These are phyloP conservation scores for Ophiosphaerella narmari DNA, from an alignment of 2,329 filamentous ascomycete genomes.

Conservation along the genomic window DNA sequence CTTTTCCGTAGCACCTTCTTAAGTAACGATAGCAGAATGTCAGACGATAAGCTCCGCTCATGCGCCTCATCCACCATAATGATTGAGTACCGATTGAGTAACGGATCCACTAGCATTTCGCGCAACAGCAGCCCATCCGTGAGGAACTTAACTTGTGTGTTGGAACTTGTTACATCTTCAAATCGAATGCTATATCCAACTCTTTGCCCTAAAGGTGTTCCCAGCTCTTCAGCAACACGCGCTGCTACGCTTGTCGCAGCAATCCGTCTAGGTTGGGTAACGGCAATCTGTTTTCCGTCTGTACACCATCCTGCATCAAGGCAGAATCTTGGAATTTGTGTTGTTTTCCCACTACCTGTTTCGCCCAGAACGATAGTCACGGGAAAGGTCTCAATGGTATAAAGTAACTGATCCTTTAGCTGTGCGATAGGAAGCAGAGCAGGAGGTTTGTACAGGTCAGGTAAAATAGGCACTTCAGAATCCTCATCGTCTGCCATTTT, in stretches of 20 bases:
- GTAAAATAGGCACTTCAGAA: conserved; percentile 63
- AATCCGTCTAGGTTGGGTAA: conserved; percentile 67
- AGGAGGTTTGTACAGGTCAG: conserved; percentile 83
- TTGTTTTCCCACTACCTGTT: conserved; percentile 84
- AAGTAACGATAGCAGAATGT: conserved; percentile 84
- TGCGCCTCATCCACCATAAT: conserved; percentile 99
- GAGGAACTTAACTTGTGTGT: conserved; percentile 90
- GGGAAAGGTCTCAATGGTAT: conserved; percentile 80
- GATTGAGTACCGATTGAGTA: conserved; percentile 88
- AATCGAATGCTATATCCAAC: conserved; percentile 87
- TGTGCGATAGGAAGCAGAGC: conserved; percentile 84
- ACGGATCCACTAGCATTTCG: conserved; percentile 89
- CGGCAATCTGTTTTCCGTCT: conserved; percentile 79
- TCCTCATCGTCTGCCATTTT: conserved; percentile 46
- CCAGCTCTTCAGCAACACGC: conserved; percentile 75
- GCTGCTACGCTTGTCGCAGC: conserved; percentile 50
- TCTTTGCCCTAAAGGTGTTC: conserved; percentile 84
- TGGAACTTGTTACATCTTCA: conserved; percentile 85
- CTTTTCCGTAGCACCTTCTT: conserved; percentile 87
- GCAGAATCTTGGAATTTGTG: conserved; percentile 90
- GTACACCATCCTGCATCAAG: conserved; percentile 87
- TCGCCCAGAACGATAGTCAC: conserved; percentile 91
- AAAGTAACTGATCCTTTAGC: conserved; percentile 78
- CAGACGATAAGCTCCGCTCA: conserved; percentile 89
- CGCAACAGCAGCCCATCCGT: conserved; percentile 90